Evolutionary conservation across 1,284 basidiomycete genomes (phyloP), one percentile per base, ranked within the genome.

Genomic region (Malassezia caprae): DNA sequence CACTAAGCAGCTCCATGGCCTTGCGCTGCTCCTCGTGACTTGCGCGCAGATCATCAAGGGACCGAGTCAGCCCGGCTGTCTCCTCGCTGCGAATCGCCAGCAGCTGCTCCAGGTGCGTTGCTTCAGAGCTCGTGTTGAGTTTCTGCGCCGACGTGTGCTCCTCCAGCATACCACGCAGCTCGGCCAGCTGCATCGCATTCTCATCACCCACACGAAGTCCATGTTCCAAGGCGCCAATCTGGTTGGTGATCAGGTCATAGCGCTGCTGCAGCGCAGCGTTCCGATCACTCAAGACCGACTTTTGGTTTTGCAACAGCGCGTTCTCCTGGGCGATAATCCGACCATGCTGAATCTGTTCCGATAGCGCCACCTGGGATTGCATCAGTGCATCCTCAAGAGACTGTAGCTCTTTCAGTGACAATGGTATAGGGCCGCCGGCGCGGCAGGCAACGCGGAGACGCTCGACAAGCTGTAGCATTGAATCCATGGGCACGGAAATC

Each of bases 11-110:
- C 93, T 51, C 91, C 88, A 47, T 89, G 7, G 72, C 71, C 23
- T 65, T 59, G 83, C 98, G 96, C 51, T 98, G 82, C 76, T 98
- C 94, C 75, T 98, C 94, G 72, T 96, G 96, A 63, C 94, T 87
- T 68, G 88, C 86, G 79, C 93, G 91, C 68, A 96, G 81, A 71
- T 86, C 87, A 70, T 98, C 91, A 60, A 96, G 86, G 23, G 87
- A 85, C 46, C 84, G 83, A 64, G 88, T 86, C 57, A 96, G 79
- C 57, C 82, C 84, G 55, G 87, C 84, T 56, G 90, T 82, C 77
- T 99, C 96, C 64, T 85, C 86, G 48, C 80, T 80, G 72, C 86
- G 87, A 71, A 88, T 78, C 68, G 96, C 93, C 37, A 94, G 79
- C 72, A 96, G 90, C 68, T 90, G 87, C 75, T 85, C 89, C 59